Conservation (phyloP, 805 yeast species). For the Saccharomycopsis fibuligera region DNA sequence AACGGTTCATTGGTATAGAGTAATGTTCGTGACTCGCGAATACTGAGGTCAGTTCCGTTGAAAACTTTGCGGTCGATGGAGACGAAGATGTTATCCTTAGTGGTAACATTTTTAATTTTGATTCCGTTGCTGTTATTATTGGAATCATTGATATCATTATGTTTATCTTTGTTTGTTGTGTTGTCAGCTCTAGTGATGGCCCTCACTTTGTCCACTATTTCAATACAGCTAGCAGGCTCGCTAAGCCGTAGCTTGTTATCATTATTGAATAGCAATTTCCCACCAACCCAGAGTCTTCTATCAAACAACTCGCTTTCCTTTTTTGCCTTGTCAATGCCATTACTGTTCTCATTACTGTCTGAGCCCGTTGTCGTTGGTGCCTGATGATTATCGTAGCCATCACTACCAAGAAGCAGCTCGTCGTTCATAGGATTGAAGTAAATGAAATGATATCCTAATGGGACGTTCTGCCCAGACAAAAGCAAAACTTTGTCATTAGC, state of each 20-base stretch:
- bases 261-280: slow-evolving; percentile 41
- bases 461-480: slow-evolving; percentile 23
- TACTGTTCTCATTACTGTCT: neutral
- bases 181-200: too few species aligned
- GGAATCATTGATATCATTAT: too few species aligned
- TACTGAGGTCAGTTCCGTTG: slow-evolving; percentile 26
- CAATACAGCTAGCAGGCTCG: slow-evolving; percentile 42
- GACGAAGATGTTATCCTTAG: slow-evolving; percentile 39
- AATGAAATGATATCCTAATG: slow-evolving; percentile 58
- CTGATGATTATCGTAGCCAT: slow-evolving; percentile 79
- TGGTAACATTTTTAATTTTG: too few species aligned
- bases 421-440: slow-evolving; percentile 56
- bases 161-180: too few species aligned
- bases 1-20: slow-evolving; percentile 49
- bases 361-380: slow-evolving; percentile 47
- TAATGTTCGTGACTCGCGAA: slow-evolving; percentile 52
- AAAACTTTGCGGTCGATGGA: slow-evolving; percentile 46
- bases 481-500: too few species aligned
- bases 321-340: too few species aligned
- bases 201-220: slow-evolving; percentile 40
- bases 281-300: slow-evolving; percentile 79
- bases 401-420: slow-evolving; percentile 46
- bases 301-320: slow-evolving; percentile 32
- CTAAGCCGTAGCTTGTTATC: slow-evolving; percentile 32
- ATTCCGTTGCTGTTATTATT: too few species aligned